Base-by-base conservation (phyloP, 345 rosid genomes). In the Eucalyptus erythrocorys region DNA sequence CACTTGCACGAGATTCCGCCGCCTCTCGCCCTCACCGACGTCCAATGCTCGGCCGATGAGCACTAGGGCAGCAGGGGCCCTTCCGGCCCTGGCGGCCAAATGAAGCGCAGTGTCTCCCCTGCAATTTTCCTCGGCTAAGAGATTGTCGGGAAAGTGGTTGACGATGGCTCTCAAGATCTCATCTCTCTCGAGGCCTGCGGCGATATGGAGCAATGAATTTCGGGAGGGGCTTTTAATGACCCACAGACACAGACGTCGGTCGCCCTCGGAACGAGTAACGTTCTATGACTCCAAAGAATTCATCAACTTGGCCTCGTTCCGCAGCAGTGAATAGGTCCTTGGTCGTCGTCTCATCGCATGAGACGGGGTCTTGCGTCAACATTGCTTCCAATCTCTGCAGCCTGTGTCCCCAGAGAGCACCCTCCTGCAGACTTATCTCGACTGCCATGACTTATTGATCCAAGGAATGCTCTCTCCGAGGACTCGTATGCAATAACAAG, bases 331-430 rank as follows among this genome's bases (percentile, higher is more conserved):
- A 50, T 47, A 47, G 86, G 0, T 30, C 55, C 86, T 45, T 0
- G 86, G 24, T 0, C n/a, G 21, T 0, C n/a, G 11, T 27, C 49
- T 6, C 43, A 0, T 0, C 55, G 53, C 86, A 1, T 0, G 0
- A 32, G 48, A 19, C n/a, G 21, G 49, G 0, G 19, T 85, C 55
- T 14, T 12, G 76, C 76, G 86, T 85, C 55, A 45, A 27, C 86
- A 85, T 45, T 0, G 86, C 53, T 85, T 14, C 76, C 37, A 64
- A 64, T 64, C 37, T 64, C 37, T 0, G 57, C 24, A 4, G 59
- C 1, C 57, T 85, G 5, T 45, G 86, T 49, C 48, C 26, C 86
- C 2, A 15, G 80, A 34, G 80, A 64, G 10, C 0, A n/a, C 80
- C 0, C 13, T 68, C 80, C 0, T 5, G 80, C 80, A 34, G 24